Base-by-base conservation (phyloP, 1,284 basidiomycete species). In the Irpex rosettiformis region DNA sequence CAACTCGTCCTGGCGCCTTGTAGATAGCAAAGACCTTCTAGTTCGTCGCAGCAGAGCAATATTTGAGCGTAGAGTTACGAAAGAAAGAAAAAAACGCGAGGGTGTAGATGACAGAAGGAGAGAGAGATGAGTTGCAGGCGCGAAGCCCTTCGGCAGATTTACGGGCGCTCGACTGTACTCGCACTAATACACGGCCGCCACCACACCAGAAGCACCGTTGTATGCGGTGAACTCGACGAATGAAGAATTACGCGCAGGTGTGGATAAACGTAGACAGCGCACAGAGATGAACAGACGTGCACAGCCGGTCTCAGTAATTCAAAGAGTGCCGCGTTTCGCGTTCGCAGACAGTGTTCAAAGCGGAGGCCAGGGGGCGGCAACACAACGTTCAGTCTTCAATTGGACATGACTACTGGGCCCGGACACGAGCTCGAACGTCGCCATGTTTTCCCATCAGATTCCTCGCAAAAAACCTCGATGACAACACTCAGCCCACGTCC, bases 141-240 rank as follows among this genome's bases (percentile, higher is more conserved):
- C 25, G 57, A 33, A 42, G 29, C 43, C 21, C 47, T 55, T 49
- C 57, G 57, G 52, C 54, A 51, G 29, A 51, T 54, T 55, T 27
- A 45, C 58, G 54, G 54, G 43, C 57, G 28, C 18, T 37, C 22
- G 11, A 43, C 13, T 25, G 53, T 43, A n/a, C 25, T 42, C 24
- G 25, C 21, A 22, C 43, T 45, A 45, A 45, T 22, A 45, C 54
- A 28, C 42, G 28, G 24, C 28, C 27, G 25, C 21, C 18, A 37
- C n/a, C n/a, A n/a, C n/a, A n/a, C n/a, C n/a, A n/a, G 4, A 21
- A 2, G 8, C 11, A 30, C 49, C 43, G 24, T 28, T 22, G 37
- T 16, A 29, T 1, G 7, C 18, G 7, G 55, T 16, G 10, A 22
- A 8, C 28, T 29, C 21, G 55, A 37, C 16, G n/a, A n/a, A 51